Conservation (phyloP, 139 green algal species). For the Chlamydomonas sp. region DNA sequence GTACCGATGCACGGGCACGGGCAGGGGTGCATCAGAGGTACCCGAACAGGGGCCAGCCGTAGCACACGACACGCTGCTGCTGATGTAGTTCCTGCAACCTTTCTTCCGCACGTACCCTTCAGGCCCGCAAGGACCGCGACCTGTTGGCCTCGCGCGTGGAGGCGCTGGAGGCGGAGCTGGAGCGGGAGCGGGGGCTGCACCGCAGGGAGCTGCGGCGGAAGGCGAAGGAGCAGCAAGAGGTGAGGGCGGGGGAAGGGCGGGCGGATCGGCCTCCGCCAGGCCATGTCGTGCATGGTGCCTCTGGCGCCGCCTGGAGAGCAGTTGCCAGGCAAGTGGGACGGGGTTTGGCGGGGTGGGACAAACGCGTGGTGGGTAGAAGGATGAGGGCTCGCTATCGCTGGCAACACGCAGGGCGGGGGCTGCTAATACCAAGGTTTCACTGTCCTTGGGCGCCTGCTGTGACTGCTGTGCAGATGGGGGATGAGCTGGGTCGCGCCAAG, state of each 20-base stretch:
- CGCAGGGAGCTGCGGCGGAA: conserved; percentile 72
- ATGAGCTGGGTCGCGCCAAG: conserved; percentile 46
- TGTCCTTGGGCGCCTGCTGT: neutral
- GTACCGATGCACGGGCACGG: no score
- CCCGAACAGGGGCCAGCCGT: no score
- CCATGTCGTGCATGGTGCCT: no score
- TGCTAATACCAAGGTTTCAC: neutral
- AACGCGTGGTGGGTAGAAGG: no score
- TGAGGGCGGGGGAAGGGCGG: neutral
- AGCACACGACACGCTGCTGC: no score
- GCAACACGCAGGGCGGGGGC: no score
- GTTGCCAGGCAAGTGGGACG: no score
- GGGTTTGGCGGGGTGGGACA: no score
- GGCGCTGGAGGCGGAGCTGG: conserved; percentile 65
- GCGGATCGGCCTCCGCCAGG: no score
- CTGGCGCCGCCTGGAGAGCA: no score
- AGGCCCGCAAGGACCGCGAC: conserved; percentile 79
- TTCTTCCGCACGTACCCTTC: neutral
- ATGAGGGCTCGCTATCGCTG: no score
- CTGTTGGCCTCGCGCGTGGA: conserved; percentile 64
- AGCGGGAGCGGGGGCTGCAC: conserved; percentile 72
- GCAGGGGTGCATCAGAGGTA: no score
- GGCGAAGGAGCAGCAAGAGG: conserved; percentile 66
- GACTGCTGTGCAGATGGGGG: conserved; percentile 15
- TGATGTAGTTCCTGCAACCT: neutral